These are phyloP conservation scores for Pittosporum tobira DNA, from an alignment of 129 eudicot genomes.

Conservation along the genomic window DNA sequence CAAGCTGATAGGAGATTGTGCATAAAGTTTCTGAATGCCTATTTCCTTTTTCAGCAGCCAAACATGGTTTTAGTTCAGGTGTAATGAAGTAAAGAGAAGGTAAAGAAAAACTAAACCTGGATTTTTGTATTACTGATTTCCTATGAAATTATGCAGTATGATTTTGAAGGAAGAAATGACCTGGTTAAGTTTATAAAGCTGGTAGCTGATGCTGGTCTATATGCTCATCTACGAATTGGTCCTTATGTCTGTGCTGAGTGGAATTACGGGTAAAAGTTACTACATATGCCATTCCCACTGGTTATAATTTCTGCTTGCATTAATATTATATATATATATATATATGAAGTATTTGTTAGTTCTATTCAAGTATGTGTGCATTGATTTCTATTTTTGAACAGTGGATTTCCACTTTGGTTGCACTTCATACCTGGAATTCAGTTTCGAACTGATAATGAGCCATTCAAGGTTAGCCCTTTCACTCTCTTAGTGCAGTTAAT, in stretches of 20 bases:
- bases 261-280: slow-evolving; percentile 91
- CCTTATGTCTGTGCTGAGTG: no score
- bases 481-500: not conserved
- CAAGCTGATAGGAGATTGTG: no score
- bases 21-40: no score
- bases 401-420: slow-evolving; percentile 46
- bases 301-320: no score
- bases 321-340: no score
- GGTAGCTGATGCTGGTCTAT: slow-evolving; percentile 70
- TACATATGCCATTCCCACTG: no score
- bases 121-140: not conserved
- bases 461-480: slow-evolving; percentile 57
- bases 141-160: no score
- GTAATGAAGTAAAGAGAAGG: not conserved
- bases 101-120: not conserved
- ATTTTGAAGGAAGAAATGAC: slow-evolving; percentile 58
- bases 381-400: slow-evolving; percentile 35
- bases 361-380: no score
- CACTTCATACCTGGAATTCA: slow-evolving; percentile 69
- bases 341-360: no score
- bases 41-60: no score
- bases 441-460: slow-evolving; percentile 82
- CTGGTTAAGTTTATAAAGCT: slow-evolving; percentile 70
- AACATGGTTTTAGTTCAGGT: not conserved
- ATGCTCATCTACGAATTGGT: slow-evolving; percentile 76